Base-by-base conservation (phyloP, 371 early-diverging fungal species). In the Mortierella sp. region DNA sequence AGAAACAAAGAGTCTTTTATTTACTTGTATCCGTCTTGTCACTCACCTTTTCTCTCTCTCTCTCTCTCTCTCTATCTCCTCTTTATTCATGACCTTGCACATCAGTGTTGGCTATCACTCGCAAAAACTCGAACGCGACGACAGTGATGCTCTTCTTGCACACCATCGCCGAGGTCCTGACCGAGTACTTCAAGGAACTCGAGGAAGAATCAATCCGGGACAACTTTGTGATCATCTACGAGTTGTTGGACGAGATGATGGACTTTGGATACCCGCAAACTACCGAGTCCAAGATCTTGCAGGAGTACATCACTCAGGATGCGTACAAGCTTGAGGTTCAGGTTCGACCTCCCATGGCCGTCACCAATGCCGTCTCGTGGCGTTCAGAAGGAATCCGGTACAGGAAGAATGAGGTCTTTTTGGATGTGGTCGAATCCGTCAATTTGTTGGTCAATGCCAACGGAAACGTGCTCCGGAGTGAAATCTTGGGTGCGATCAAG, bases 231-330 rank as follows among this genome's bases (percentile, higher is more conserved):
- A 93, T 97, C 67, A 95, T 96, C 66, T 99, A 99, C 81, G 99
- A 99, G 84, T 85, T 99, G 37, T 84, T 99, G 81, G 99, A 99
- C 84, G 99, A 99, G 83, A 99, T 99, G 97, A 97, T 98, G 98
- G 99, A 99, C 83, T 99, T 97, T 81, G 99, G 99, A 25, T 95
- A 97, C 82, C 98, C 99, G 37, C 99, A 99, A 80, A 97, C 97
- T 4, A 98, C 98, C 7, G 98, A 99, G 82, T 91, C 96, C 29
- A 97, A 98, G 86, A 97, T 98, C 66, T 85, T 99, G 62, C 93
- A 97, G 85, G 97, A 97, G 92, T 98, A 97, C 81, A 99, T 99
- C 71, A 98, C 98, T 9, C 99, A 99, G 83, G 98, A 99, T 81
- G 94, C 95, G 50, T 93, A 97, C 82, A 95, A 96, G 72, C 88